These are phyloP conservation scores for Talaromyces sp. DNA, from an alignment of 2,329 filamentous ascomycete species.

Conservation along the genomic window DNA sequence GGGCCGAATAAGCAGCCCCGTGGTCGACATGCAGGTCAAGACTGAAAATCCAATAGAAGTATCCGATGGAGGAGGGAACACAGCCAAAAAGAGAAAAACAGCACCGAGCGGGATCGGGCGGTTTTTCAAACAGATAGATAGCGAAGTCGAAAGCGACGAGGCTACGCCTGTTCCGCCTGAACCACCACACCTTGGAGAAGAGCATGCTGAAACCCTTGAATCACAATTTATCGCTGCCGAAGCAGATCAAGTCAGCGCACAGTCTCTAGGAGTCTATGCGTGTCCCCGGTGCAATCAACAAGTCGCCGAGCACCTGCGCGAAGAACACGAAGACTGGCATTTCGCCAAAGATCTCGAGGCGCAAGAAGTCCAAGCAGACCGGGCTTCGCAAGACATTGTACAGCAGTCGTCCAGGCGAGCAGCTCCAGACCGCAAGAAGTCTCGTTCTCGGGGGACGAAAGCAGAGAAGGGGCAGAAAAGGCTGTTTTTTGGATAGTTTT, in stretches of 20 bases:
- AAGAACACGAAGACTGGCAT: constrained; percentile 90
- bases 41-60: constrained; percentile 13
- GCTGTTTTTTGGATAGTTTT: constrained; percentile 24
- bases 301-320: constrained; percentile 54
- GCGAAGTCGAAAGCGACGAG: not conserved
- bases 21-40: constrained; percentile 21
- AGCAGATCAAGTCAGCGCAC: not conserved
- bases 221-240: not conserved
- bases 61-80: constrained; percentile 10
- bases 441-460: constrained; percentile 18
- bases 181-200: not conserved
- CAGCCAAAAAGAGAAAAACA: constrained; percentile 41
- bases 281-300: constrained; percentile 62
- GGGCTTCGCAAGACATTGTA: constrained; percentile 4
- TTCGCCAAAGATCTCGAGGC: constrained; percentile 80
- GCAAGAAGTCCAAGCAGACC: constrained; percentile 45
- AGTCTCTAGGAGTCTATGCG: constrained; percentile 26
- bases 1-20: constrained; percentile 48
- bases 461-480: constrained; percentile 32
- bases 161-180: not conserved
- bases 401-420: constrained; percentile 13
- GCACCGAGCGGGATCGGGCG: constrained; percentile 50
- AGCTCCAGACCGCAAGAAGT: constrained; percentile 12
- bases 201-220: not conserved
- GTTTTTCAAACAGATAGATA: constrained; percentile 48